Evolutionary conservation across 148 eudicot species (phyloP).

Genomic region (Chenopodium formosanum): DNA sequence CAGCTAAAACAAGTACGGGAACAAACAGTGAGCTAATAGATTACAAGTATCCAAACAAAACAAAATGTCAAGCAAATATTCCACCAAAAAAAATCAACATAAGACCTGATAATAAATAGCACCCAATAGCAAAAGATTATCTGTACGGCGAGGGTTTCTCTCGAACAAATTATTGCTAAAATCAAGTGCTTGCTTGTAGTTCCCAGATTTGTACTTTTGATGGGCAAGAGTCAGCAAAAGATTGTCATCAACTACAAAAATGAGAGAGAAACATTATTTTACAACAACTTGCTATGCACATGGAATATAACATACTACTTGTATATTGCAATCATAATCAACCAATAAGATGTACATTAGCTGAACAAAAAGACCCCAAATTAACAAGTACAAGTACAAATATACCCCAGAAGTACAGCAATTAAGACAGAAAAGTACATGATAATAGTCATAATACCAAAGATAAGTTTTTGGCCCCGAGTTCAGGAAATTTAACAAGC

Average conservation of each 20-base stretch:
- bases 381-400: background rate
- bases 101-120: constrained; percentile 89
- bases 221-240: constrained; percentile 68
- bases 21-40: constrained; percentile 19
- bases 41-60: constrained; percentile 3
- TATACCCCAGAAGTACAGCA: background rate
- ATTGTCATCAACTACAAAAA: constrained; percentile 66
- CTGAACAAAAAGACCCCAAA: background rate
- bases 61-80: background rate
- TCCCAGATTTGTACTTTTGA: constrained; percentile 87
- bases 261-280: constrained; percentile 1
- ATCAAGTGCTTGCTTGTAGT: constrained; percentile 80
- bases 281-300: background rate
- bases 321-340: background rate
- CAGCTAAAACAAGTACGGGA: constrained; percentile 44
- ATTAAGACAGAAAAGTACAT: background rate
- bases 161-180: constrained; percentile 74
- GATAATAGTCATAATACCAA: background rate
- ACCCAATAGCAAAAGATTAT: constrained; percentile 84
- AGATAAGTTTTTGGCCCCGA: background rate
- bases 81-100: background rate
- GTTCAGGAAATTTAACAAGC: background rate
- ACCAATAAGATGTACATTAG: background rate
- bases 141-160: constrained; percentile 78
- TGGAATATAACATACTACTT: background rate